Percentiles rank a stretch among this genome's conserved stretches.
Evolutionary conservation across 148 eudicot species (phyloP).

Genomic region (Hydrangea macrophylla): DNA sequence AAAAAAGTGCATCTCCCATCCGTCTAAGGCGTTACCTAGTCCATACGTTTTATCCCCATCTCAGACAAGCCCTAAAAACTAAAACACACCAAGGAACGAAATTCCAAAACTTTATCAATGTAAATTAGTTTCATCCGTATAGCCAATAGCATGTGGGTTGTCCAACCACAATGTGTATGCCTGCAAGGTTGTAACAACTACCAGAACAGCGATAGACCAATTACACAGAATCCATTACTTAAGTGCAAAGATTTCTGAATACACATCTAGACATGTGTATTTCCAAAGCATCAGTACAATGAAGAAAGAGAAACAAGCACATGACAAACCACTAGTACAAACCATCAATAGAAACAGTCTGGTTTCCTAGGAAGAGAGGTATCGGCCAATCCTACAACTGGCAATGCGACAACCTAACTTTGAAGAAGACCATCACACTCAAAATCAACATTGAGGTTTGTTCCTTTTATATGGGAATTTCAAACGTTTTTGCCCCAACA

Average conservation of each 20-base stretch:
- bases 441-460: neutral
- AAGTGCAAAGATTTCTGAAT: neutral
- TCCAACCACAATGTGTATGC: neutral
- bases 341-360: neutral
- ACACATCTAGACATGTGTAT: neutral
- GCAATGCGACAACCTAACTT: too few species aligned
- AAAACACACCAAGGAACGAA: too few species aligned
- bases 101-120: neutral
- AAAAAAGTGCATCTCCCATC: too few species aligned
- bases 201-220: neutral
- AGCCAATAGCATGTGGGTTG: neutral
- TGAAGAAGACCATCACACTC: neutral
- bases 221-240: neutral
- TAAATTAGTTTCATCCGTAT: neutral
- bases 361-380: neutral
- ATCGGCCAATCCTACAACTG: neutral
- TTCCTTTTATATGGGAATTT: neutral
- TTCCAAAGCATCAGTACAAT: neutral
- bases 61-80: too few species aligned
- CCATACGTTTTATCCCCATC: too few species aligned
- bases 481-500: too few species aligned
- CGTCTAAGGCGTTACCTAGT: too few species aligned
- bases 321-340: neutral
- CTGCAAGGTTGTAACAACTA: neutral
- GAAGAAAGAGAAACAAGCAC: neutral